Conservation (phyloP, 164 flowering plant species). For the Vitis amurensis region DNA sequence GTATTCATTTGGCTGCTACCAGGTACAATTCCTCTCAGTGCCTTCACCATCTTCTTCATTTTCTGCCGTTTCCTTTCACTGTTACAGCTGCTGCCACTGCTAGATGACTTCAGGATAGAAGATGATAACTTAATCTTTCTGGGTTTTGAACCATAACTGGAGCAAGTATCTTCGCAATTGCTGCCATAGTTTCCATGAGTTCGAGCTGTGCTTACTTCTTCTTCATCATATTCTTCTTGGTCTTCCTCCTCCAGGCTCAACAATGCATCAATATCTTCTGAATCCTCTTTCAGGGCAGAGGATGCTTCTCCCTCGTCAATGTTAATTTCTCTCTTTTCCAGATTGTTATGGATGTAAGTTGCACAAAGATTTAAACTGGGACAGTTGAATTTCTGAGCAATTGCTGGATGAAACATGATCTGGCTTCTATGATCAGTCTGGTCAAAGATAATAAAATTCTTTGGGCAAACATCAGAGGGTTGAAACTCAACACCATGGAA, state of each 20-base stretch:
- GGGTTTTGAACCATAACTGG: constrained; percentile 36
- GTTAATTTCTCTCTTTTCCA: constrained; percentile 1
- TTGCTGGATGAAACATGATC: constrained; percentile 66
- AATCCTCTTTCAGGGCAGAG: constrained; percentile 54
- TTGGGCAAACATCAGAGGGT: constrained; percentile 60
- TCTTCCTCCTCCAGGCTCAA: constrained; percentile 63
- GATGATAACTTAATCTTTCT: constrained; percentile 31
- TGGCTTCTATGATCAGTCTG: constrained; percentile 60
- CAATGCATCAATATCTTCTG: constrained; percentile 73
- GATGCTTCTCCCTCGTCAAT: constrained; percentile 29
- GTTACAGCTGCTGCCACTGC: constrained; percentile 24
- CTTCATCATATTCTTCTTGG: constrained; percentile 50
- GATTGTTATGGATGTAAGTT: constrained; percentile 20
- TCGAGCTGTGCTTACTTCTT: constrained; percentile 72
- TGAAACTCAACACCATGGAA: constrained; percentile 56
- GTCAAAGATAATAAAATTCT: constrained; percentile 71
- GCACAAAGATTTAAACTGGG: constrained; percentile 35
- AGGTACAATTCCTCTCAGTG: constrained; percentile 66
- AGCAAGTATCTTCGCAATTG: constrained; percentile 54
- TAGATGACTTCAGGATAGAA: constrained; percentile 32
- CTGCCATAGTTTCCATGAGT: constrained; percentile 42
- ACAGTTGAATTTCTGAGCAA: constrained; percentile 36
- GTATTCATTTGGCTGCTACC: constrained; percentile 66
- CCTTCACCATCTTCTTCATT: constrained; percentile 66
- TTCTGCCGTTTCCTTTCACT: constrained; percentile 46